Percentiles rank a stretch among this genome's conserved stretches.
Evolutionary conservation across 2,329 filamentous ascomycete genomes (phyloP).

Genomic region (Fusarium tuaranense): DNA sequence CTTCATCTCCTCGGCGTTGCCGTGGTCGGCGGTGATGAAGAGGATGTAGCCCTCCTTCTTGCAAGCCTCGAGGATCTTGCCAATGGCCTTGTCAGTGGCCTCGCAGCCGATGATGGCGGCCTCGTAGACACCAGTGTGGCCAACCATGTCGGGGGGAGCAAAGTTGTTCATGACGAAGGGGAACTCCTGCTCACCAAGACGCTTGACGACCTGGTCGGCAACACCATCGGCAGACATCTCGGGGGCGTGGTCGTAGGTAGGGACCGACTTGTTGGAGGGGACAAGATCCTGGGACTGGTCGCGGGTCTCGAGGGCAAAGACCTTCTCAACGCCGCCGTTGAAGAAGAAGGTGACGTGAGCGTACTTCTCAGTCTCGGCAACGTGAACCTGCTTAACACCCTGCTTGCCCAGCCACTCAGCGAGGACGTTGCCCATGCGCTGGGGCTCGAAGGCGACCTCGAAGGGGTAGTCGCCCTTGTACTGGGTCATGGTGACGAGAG

Average conservation of each 20-base stretch:
- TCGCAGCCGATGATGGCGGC: constrained; percentile 87
- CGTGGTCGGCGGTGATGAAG: constrained; percentile 96
- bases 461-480: constrained; percentile 98
- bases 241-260: constrained; percentile 94
- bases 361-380: constrained; percentile 99
- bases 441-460: constrained; percentile 90
- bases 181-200: constrained; percentile 85
- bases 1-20: constrained; percentile 99
- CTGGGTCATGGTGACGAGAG: constrained; percentile 94
- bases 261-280: constrained; percentile 87
- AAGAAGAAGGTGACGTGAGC: constrained; percentile 99
- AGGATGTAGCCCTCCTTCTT: constrained; percentile 93
- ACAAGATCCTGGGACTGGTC: constrained; percentile 85
- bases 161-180: constrained; percentile 99
- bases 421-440: constrained; percentile 97
- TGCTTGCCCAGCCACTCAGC: constrained; percentile 96
- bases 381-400: constrained; percentile 90
- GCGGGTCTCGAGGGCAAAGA: constrained; percentile 89
- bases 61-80: constrained; percentile 91
- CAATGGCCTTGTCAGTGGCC: constrained; percentile 94
- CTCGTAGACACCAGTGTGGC: constrained; percentile 97
- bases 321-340: constrained; percentile 98
- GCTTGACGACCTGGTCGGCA: constrained; percentile 89
- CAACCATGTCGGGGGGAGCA: constrained; percentile 98
- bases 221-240: constrained; percentile 96